Evolutionary conservation across 2,329 filamentous ascomycete genomes (phyloP).

Genomic region (Clonostachys rhizophaga): DNA sequence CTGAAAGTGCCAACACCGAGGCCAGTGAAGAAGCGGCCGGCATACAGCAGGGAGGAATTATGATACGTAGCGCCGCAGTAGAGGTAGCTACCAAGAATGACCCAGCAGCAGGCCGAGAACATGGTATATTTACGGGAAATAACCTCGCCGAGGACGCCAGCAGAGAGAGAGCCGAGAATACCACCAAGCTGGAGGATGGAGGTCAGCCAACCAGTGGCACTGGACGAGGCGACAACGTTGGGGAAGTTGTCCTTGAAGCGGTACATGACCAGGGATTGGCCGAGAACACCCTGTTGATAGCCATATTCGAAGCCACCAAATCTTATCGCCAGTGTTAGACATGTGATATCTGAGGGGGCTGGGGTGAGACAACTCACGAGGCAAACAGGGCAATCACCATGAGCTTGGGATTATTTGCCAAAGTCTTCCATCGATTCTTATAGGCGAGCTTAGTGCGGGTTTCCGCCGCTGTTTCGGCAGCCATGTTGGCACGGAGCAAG

Average conservation of each 20-base stretch:
- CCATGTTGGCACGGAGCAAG: too few species aligned
- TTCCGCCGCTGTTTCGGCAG: too few species aligned
- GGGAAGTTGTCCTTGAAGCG: slow-evolving; percentile 45
- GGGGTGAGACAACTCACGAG: slow-evolving; percentile 17
- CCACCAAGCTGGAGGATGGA: slow-evolving; percentile 45
- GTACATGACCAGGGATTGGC: slow-evolving; percentile 47
- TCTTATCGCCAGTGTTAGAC: slow-evolving; percentile 13
- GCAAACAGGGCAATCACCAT: slow-evolving; percentile 32
- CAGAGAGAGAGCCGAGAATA: slow-evolving; percentile 39
- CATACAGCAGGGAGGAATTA: slow-evolving; percentile 35
- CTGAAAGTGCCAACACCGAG: slow-evolving; percentile 42
- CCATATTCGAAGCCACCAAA: slow-evolving; percentile 47
- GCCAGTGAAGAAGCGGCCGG: slow-evolving; percentile 43
- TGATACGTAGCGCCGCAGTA: slow-evolving; percentile 33
- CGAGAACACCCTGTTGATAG: slow-evolving; percentile 50
- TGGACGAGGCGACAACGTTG: slow-evolving; percentile 35
- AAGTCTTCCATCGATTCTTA: slow-evolving; percentile 14
- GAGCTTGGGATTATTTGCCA: slow-evolving; percentile 26
- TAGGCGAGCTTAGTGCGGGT: too few species aligned
- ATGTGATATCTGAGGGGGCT: background rate
- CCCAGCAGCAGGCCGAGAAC: slow-evolving; percentile 41
- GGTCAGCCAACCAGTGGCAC: slow-evolving; percentile 44
- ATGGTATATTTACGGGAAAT: slow-evolving; percentile 47
- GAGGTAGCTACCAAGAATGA: slow-evolving; percentile 36
- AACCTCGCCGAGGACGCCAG: slow-evolving; percentile 42